Conservation (phyloP, 345 rosid species). For the Syzygium jambos region DNA sequence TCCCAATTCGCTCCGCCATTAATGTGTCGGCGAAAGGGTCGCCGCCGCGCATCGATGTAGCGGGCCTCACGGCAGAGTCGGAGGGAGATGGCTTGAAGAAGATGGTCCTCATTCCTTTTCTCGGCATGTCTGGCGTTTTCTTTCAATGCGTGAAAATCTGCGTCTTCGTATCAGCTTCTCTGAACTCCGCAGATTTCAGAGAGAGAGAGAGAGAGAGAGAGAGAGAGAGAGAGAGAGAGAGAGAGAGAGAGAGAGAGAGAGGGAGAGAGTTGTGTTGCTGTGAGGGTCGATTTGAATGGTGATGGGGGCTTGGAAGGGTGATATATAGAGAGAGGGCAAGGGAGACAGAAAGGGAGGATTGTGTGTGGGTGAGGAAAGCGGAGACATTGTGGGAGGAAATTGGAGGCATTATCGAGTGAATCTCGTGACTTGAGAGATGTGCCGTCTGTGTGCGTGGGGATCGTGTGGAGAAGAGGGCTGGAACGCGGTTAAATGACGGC, state of each 20-base stretch:
- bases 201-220: neutral
- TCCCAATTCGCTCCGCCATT: neutral
- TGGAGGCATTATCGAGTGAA: neutral
- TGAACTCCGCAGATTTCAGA: neutral
- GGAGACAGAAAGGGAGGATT: neutral
- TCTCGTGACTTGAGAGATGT: too few species aligned
- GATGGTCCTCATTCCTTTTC: conserved; percentile 5
- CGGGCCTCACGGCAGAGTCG: neutral
- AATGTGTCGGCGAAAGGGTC: neutral
- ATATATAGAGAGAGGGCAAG: neutral
- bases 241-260: neutral
- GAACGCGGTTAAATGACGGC: too few species aligned
- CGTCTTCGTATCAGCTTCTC: neutral
- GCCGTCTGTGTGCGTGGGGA: too few species aligned
- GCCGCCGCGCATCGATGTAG: neutral
- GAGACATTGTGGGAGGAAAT: neutral
- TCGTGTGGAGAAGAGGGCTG: too few species aligned
- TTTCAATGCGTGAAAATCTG: neutral
- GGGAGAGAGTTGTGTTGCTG: neutral
- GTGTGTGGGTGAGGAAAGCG: neutral
- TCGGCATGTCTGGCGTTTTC: neutral
- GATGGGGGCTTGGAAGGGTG: neutral
- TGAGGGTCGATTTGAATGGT: neutral
- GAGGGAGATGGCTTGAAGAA: conserved; percentile 1
- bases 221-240: neutral